phyloP scores from a whole-genome alignment of 345 rosid species.

The Viola odorata region DNA sequence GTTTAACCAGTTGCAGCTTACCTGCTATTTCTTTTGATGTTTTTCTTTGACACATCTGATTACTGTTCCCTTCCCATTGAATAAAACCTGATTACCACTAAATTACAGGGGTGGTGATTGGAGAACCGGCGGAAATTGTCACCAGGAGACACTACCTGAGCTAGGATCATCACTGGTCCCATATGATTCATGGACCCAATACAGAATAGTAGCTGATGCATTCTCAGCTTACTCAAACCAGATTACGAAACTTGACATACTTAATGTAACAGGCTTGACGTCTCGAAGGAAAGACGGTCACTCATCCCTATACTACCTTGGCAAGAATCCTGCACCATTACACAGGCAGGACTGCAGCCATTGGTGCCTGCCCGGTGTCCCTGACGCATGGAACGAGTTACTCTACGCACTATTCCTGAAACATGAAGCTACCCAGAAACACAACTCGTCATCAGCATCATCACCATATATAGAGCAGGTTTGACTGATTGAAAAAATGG shows the following conservation, averaged over 20 bases:
- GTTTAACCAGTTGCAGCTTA: neutral
- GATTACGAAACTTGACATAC: constrained; percentile 11
- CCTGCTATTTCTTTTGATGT: neutral
- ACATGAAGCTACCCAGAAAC: constrained; percentile 22
- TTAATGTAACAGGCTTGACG: constrained; percentile 37
- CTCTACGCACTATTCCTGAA: constrained; percentile 37
- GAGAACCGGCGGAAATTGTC: constrained; percentile 38
- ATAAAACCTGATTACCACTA: constrained; percentile 1
- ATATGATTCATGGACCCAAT: constrained; percentile 30
- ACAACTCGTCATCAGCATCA: constrained; percentile 19
- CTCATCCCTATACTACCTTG: constrained; percentile 33
- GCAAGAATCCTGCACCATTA: constrained; percentile 13
- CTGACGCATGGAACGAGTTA: constrained; percentile 48
- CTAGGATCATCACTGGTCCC: constrained; percentile 33
- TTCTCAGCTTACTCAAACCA: constrained; percentile 19
- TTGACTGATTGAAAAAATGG: neutral
- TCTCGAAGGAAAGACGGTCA: constrained; percentile 43
- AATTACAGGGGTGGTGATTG: constrained; percentile 40
- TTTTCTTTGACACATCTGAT: neutral
- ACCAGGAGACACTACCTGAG: constrained; percentile 39
- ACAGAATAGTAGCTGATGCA: constrained; percentile 19
- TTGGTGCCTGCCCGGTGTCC: constrained; percentile 56
- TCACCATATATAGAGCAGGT: constrained; percentile 7
- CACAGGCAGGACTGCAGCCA: constrained; percentile 45
- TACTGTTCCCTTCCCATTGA: neutral